Percentiles rank a stretch among this genome's conserved stretches.
phyloP scores from a whole-genome alignment of 495 filamentous ascomycete genomes.

The Aspergillus hancockii region DNA sequence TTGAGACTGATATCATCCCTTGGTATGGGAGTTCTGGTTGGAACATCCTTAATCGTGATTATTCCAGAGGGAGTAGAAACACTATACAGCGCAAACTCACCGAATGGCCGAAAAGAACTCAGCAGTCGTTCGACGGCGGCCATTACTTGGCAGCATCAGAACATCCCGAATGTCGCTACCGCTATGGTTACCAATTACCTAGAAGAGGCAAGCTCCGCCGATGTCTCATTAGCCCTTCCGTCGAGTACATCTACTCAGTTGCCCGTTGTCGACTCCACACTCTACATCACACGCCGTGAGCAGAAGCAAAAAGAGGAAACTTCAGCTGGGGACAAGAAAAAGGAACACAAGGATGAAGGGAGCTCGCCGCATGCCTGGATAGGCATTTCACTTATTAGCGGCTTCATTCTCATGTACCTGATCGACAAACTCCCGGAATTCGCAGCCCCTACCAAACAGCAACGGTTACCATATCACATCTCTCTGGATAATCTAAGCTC shows the following conservation, averaged over 20 bases:
- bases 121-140: constrained; percentile 28
- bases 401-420: constrained; percentile 96
- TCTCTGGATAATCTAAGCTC: constrained; percentile 74
- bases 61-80: constrained; percentile 97
- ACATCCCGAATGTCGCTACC: constrained; percentile 22
- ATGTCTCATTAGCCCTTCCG: constrained; percentile 17
- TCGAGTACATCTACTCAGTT: constrained; percentile 15
- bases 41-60: constrained; percentile 93
- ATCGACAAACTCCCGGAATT: constrained; percentile 85
- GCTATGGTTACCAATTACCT: constrained; percentile 13
- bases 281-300: constrained; percentile 1
- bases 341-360: constrained; percentile 31
- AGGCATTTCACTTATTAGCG: constrained; percentile 80
- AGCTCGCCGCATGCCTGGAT: constrained; percentile 70
- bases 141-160: constrained; percentile 35
- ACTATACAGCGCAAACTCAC: constrained; percentile 64
- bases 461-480: constrained; percentile 66
- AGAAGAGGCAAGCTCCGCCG: constrained; percentile 1
- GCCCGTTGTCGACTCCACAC: neutral
- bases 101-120: constrained; percentile 31
- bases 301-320: constrained; percentile 31
- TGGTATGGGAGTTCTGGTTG: constrained; percentile 91
- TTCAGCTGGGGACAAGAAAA: constrained; percentile 43
- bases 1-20: constrained; percentile 87
- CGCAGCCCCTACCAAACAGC: constrained; percentile 55